Conservation (phyloP, 371 early-diverging fungal species). For the Dinochytrium kinnereticum region DNA sequence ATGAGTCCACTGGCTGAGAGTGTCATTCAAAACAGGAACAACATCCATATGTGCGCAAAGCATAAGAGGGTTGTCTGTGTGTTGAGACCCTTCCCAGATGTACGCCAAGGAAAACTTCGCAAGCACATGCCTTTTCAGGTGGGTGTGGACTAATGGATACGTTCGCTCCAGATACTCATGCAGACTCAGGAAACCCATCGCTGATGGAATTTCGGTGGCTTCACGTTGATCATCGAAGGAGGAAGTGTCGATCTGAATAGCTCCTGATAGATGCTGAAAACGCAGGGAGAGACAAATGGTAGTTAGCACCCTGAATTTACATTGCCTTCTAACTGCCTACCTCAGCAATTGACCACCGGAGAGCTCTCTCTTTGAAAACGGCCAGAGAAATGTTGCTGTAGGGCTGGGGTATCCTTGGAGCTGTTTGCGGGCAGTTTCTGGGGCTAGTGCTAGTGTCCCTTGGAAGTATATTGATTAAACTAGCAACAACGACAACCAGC, state of each 20-base stretch:
- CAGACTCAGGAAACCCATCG: slow-evolving; percentile 3
- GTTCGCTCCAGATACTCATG: slow-evolving; percentile 9
- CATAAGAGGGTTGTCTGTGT: slow-evolving; percentile 26
- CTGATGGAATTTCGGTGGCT: background rate
- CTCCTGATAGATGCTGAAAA: slow-evolving; percentile 21
- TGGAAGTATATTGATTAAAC: background rate
- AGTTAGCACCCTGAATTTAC: too few relatives aligned
- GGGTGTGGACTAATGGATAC: slow-evolving; percentile 30
- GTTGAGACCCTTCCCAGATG: slow-evolving; percentile 45
- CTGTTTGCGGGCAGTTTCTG: background rate
- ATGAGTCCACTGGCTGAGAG: slow-evolving; percentile 39
- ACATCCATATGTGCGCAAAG: slow-evolving; percentile 46
- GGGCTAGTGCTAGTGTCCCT: too few relatives aligned
- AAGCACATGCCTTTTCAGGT: slow-evolving; percentile 35
- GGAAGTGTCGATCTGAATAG: slow-evolving; percentile 31
- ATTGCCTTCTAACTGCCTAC: too few relatives aligned
- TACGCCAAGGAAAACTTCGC: slow-evolving; percentile 43
- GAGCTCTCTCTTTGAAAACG: background rate
- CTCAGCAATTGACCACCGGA: background rate
- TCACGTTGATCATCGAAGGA: slow-evolving; percentile 24
- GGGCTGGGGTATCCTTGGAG: background rate
- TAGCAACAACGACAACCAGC: background rate
- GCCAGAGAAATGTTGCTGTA: background rate
- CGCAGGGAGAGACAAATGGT: too few relatives aligned
- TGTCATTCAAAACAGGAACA: slow-evolving; percentile 41